Percentiles rank a stretch among this genome's conserved stretches.
Evolutionary conservation across 73 alveolate species (phyloP).

Genomic region (Tetrahymena borealis): DNA sequence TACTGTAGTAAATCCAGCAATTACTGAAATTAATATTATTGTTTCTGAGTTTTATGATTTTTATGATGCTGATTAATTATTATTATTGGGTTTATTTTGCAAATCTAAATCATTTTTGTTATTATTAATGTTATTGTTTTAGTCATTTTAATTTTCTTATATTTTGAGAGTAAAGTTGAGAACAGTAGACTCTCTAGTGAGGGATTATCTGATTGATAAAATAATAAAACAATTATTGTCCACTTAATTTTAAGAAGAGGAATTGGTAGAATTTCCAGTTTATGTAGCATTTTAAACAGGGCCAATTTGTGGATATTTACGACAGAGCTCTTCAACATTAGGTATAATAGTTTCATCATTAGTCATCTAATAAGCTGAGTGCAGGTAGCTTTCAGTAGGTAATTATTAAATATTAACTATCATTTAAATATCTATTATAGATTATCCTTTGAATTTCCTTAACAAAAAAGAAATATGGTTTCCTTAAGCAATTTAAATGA

Average conservation of each 20-base stretch:
- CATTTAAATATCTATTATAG: not conserved
- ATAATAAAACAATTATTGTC: not conserved
- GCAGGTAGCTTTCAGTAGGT: not conserved
- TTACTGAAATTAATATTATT: no score
- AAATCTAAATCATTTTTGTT: no score
- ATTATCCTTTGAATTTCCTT: not conserved
- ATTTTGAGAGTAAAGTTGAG: not conserved
- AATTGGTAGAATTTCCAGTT: not conserved
- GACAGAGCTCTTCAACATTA: not conserved
- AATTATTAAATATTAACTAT: not conserved
- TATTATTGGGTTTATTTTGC: no score
- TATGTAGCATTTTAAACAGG: not conserved
- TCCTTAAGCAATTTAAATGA: not conserved
- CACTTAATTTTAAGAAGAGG: not conserved
- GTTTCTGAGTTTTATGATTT: no score
- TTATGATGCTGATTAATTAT: no score
- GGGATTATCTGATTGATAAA: not conserved
- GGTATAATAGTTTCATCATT: not conserved
- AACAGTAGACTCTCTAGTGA: not conserved
- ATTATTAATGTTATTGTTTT: no score
- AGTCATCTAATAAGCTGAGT: not conserved
- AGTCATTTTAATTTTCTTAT: no score
- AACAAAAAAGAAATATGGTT: not conserved
- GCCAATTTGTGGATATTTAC: not conserved
- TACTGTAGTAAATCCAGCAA: no score